phyloP scores from a whole-genome alignment of 2,329 filamentous ascomycete species.

The Claviceps sp. region DNA sequence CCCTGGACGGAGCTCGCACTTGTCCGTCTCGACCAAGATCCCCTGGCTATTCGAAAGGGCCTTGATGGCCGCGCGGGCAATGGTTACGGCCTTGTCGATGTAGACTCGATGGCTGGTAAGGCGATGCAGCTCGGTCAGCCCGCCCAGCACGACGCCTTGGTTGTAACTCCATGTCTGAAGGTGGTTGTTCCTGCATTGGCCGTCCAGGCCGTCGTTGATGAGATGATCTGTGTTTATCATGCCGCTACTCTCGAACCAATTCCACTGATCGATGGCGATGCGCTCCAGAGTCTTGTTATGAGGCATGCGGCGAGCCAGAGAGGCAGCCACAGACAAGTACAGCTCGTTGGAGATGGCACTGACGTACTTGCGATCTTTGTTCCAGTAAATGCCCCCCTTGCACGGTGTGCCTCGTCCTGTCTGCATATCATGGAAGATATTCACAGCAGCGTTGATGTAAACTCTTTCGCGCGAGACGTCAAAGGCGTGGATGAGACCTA shows the following conservation, averaged over 20 bases:
- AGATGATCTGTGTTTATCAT: constrained; percentile 37
- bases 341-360: constrained; percentile 46
- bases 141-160: constrained; percentile 44
- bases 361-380: constrained; percentile 36
- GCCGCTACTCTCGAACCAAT: constrained; percentile 37
- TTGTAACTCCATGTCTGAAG: constrained; percentile 42
- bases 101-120: constrained; percentile 30
- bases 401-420: constrained; percentile 33
- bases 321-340: constrained; percentile 38
- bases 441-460: constrained; percentile 40
- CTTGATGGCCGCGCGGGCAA: constrained; percentile 40
- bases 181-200: constrained; percentile 36
- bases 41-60: constrained; percentile 29
- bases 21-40: constrained; percentile 28
- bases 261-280: constrained; percentile 37
- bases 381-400: constrained; percentile 43
- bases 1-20: constrained; percentile 19
- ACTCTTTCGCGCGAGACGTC: constrained; percentile 37
- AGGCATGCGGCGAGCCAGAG: constrained; percentile 36
- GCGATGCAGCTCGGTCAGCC: constrained; percentile 35
- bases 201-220: constrained; percentile 40
- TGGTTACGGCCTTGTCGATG: constrained; percentile 27
- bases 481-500: constrained; percentile 43
- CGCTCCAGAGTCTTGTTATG: constrained; percentile 27
- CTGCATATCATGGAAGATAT: constrained; percentile 44